Evolutionary conservation across 768 basidiomycete species (phyloP).

Genomic region (Psilocybe sp.): DNA sequence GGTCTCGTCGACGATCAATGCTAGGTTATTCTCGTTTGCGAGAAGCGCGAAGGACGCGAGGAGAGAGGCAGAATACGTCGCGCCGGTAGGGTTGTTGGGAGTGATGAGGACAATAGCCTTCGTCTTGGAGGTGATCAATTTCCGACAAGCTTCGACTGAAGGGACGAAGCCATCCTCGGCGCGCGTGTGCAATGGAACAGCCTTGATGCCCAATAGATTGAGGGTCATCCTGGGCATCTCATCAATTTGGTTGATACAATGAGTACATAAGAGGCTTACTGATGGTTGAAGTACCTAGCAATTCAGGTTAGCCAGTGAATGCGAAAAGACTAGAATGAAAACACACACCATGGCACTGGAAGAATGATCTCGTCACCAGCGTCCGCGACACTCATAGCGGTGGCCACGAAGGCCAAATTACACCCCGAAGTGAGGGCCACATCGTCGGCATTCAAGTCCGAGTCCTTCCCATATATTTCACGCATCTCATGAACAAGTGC

Average conservation of each 20-base stretch:
- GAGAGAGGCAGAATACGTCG: conserved; percentile 56
- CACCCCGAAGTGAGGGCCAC: conserved; percentile 71
- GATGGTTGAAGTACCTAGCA: conserved; percentile 63
- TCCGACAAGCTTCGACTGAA: conserved; percentile 43
- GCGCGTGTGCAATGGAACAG: conserved; percentile 51
- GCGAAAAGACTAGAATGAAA: neutral
- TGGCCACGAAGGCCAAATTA: conserved; percentile 67
- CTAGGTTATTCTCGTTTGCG: conserved; percentile 49
- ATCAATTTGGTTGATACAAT: neutral
- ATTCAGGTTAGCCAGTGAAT: neutral
- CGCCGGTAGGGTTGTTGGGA: conserved; percentile 83
- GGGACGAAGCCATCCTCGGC: conserved; percentile 59
- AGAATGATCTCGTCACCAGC: conserved; percentile 70
- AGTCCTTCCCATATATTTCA: conserved; percentile 45
- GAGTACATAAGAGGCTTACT: conserved; percentile 31
- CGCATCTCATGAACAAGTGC: conserved; percentile 63
- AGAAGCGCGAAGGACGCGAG: conserved; percentile 59
- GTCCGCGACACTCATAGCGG: conserved; percentile 63
- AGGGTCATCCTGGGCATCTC: conserved; percentile 55
- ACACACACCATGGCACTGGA: conserved; percentile 62
- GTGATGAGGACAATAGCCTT: conserved; percentile 73
- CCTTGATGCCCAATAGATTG: conserved; percentile 57
- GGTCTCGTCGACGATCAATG: conserved; percentile 84
- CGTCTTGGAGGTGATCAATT: conserved; percentile 55
- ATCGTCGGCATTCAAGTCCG: conserved; percentile 52